Percentiles rank a stretch among this genome's conserved stretches.
These are phyloP conservation scores for Pterocarpus macrocarpus DNA, from an alignment of 306 rosid species.

Conservation along the genomic window DNA sequence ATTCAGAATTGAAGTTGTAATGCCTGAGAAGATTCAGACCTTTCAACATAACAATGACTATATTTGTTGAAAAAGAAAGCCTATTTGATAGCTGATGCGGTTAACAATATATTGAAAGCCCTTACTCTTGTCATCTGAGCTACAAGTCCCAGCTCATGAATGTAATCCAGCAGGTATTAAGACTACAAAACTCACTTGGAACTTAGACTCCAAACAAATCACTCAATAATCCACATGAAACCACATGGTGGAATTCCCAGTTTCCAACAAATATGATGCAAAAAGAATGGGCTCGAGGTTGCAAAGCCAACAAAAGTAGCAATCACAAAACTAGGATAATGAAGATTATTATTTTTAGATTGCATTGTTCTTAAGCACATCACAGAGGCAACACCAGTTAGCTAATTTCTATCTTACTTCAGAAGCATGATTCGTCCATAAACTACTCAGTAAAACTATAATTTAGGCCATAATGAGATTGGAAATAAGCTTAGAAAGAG, in stretches of 20 bases:
- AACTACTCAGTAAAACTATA: conserved; percentile 13
- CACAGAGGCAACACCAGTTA: neutral
- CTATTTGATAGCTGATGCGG: neutral
- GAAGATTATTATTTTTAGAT: neutral
- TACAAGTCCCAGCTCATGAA: conserved; percentile 33
- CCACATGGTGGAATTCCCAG: no score
- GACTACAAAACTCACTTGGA: conserved; percentile 13
- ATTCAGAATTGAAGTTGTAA: conserved; percentile 20
- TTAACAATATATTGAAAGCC: conserved; percentile 11
- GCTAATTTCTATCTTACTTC: conserved; percentile 24
- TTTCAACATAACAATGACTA: conserved; percentile 10
- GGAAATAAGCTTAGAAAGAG: conserved; percentile 7
- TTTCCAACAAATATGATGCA: conserved; percentile 4
- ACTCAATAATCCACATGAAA: conserved; percentile 28
- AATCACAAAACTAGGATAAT: neutral
- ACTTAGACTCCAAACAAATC: neutral
- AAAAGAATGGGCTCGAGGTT: conserved; percentile 4
- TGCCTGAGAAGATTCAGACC: conserved; percentile 16
- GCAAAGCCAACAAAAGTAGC: neutral
- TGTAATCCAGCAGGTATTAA: neutral
- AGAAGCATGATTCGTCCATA: conserved; percentile 5
- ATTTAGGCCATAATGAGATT: conserved; percentile 17
- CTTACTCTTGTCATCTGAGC: conserved; percentile 16
- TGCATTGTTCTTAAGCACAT: conserved; percentile 16
- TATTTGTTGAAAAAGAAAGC: conserved; percentile 19